Evolutionary conservation across 768 basidiomycete genomes (phyloP), one percentile per base, ranked within the genome.

Genomic region (Hemileccinum impolitum): DNA sequence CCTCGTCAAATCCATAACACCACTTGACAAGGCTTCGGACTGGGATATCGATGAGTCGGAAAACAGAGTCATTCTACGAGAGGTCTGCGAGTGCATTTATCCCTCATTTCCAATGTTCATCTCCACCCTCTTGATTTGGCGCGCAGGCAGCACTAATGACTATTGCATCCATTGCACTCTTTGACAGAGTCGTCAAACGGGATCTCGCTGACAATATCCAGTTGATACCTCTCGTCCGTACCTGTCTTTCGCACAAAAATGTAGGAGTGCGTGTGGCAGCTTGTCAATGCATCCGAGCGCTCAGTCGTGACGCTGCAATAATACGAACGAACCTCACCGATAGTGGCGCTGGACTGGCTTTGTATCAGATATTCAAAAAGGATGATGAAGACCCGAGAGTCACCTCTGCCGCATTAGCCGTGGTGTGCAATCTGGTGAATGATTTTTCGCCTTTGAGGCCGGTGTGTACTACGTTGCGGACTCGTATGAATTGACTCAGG

Each of bases 281-380:
- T 0, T 93, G 90, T 59, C 94, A 95, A 57, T 87, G 87, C 55
- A 77, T 91, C 1, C 75, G 94, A 14, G 87, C 88, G 0, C 73
- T 98, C 34, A 82, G 83, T 35, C 78, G 95, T 19, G 84, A 84
- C 8, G 84, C 94, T 2, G 78, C 83, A 0, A 85, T 93, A 10
- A 72, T 94, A 26, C 73, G 91, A 26, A 96, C 94, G 30, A 90
- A 82, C 50, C 76, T 97, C 15, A 80, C 91, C 3, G 94, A 97
- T 59, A 82, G 79, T 28, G 89, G 87, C 1, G 70, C 94, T 3
- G 92, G 90, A 0, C 71, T 84, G 63, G 75, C 79, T 9, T 74
- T 96, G 4, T 82, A 89, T 53, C 68, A 76, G 28, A 66, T 91
- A 15, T 72, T 87, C 49, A 68, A 68, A 57, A 74, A 73, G 54